These are phyloP conservation scores for Novymonas esmeraldas DNA, from an alignment of 208 protist species.

Conservation along the genomic window DNA sequence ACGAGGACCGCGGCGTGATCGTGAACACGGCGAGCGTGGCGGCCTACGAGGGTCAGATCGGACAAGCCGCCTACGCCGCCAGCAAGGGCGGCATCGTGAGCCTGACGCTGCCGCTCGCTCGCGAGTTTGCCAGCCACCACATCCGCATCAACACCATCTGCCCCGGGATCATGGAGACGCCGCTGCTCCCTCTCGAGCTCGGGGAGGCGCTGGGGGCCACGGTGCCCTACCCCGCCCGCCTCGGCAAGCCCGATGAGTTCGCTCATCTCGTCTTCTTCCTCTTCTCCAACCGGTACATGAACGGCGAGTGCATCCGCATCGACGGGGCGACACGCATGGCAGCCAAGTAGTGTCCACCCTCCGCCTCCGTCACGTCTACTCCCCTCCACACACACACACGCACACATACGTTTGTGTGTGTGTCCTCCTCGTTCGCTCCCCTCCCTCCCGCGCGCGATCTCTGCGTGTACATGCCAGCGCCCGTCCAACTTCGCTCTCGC, in stretches of 20 bases:
- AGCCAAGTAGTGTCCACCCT: slow-evolving; percentile 29
- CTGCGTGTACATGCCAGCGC: no score
- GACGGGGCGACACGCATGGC: slow-evolving; percentile 52
- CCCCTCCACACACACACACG: no score
- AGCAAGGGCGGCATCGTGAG: slow-evolving; percentile 77
- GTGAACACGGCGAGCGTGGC: slow-evolving; percentile 83
- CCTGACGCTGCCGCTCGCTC: slow-evolving; percentile 77
- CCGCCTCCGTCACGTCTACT: no score
- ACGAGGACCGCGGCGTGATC: slow-evolving; percentile 78
- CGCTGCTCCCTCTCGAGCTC: slow-evolving; percentile 54
- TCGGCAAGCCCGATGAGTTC: slow-evolving; percentile 76
- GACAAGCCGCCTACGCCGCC: slow-evolving; percentile 83
- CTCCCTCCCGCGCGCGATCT: not conserved
- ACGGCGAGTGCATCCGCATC: slow-evolving; percentile 63
- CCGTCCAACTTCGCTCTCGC: no score
- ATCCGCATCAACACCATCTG: slow-evolving; percentile 83
- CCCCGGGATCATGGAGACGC: slow-evolving; percentile 81
- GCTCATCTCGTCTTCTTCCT: slow-evolving; percentile 59
- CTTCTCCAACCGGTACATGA: slow-evolving; percentile 79
- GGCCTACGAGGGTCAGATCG: slow-evolving; percentile 88
- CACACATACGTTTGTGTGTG: not conserved
- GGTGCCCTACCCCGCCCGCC: slow-evolving; percentile 66
- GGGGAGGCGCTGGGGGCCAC: slow-evolving; percentile 32
- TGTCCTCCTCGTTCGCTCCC: slow-evolving; percentile 1
- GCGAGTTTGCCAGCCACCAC: slow-evolving; percentile 52